Evolutionary conservation across 371 early-diverging fungal genomes (phyloP).

Genomic region (Rhizopus sp.): DNA sequence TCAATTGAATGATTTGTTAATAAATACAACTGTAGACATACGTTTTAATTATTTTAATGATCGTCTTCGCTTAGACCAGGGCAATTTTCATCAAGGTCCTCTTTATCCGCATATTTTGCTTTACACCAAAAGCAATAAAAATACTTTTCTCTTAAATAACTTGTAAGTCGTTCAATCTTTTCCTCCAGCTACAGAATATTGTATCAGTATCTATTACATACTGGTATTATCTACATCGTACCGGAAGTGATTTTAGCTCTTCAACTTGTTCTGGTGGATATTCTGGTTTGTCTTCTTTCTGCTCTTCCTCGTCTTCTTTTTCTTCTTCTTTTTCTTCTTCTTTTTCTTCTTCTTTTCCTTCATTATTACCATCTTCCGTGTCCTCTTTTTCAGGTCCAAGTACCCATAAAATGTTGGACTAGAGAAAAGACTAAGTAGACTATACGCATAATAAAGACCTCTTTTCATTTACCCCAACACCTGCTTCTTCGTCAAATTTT

Average conservation of each 20-base stretch:
- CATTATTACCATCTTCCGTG: constrained; percentile 3
- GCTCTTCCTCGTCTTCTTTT: constrained; percentile 7
- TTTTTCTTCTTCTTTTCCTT: constrained; percentile 11
- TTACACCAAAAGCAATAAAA: constrained; percentile 73
- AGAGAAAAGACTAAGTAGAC: constrained; percentile 9
- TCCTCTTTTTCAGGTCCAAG: constrained; percentile 25
- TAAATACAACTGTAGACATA: no score
- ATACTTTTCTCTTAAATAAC: constrained; percentile 54
- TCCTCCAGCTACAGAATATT: constrained; percentile 24
- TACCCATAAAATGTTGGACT: constrained; percentile 31
- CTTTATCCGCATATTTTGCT: constrained; percentile 45
- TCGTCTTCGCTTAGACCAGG: constrained; percentile 65
- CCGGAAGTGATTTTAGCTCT: constrained; percentile 25
- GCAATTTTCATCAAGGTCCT: constrained; percentile 57
- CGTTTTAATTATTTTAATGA: constrained; percentile 33
- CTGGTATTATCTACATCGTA: background rate
- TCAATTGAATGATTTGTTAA: background rate
- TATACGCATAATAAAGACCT: background rate
- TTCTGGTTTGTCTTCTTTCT: constrained; percentile 14
- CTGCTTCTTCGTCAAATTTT: constrained; percentile 44
- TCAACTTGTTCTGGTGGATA: constrained; percentile 34
- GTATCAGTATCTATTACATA: background rate
- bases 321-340: constrained; percentile 14
- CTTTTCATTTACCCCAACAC: constrained; percentile 6
- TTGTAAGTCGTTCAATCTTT: constrained; percentile 43